Evolutionary conservation across 2,329 filamentous ascomycete species (phyloP).

Genomic region (Cytospora piceae): DNA sequence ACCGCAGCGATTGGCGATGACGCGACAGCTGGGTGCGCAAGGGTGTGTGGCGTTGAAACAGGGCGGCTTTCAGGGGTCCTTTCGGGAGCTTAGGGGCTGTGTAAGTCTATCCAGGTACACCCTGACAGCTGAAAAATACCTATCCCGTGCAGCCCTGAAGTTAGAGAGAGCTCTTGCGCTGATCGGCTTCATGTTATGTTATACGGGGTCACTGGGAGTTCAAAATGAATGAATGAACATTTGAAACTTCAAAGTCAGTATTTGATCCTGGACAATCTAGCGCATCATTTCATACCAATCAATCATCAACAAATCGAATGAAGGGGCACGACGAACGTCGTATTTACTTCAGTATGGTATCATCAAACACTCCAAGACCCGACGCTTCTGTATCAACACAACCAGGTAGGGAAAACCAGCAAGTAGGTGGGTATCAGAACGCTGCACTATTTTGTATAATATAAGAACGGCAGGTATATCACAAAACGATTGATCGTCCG

Average conservation of each 20-base stretch:
- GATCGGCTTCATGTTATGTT: no score
- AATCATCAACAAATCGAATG: no score
- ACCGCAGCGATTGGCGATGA: conserved; percentile 15
- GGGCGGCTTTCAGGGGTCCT: conserved; percentile 3
- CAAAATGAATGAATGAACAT: no score
- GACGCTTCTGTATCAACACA: neutral
- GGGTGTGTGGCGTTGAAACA: conserved; percentile 6
- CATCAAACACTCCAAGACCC: neutral
- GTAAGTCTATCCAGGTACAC: neutral
- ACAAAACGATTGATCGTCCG: neutral
- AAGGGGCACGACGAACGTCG: neutral
- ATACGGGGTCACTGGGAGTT: no score
- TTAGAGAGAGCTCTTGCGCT: no score
- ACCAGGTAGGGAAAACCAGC: neutral
- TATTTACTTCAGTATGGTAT: neutral
- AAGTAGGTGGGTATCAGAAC: neutral
- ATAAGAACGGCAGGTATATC: neutral
- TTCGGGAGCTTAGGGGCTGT: neutral
- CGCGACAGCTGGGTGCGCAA: conserved; percentile 19
- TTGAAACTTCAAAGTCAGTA: no score
- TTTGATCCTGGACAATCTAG: neutral
- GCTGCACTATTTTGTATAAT: neutral
- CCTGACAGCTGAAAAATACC: no score
- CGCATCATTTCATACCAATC: no score
- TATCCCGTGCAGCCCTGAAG: no score